These are phyloP conservation scores for Cladosporium cucumerinum DNA, from an alignment of 2,329 filamentous ascomycete species.

Conservation along the genomic window DNA sequence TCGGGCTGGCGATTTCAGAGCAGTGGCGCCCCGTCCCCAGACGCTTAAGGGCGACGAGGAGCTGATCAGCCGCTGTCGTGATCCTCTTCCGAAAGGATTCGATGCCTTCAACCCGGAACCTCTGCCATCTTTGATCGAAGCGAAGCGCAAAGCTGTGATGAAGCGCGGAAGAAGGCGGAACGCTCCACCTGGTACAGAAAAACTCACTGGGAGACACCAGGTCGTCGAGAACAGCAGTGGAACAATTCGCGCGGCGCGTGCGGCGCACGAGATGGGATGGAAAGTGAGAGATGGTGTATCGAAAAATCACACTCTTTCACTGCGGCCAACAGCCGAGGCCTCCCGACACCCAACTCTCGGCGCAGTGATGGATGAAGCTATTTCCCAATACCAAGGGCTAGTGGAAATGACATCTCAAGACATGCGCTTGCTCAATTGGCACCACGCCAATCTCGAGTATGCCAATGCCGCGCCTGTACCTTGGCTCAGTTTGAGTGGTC, in stretches of 20 bases:
- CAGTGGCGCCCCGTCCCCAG: slow-evolving; percentile 66
- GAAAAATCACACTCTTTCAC: slow-evolving; percentile 55
- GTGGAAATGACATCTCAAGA: slow-evolving; percentile 82
- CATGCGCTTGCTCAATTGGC: slow-evolving; percentile 91
- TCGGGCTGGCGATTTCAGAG: slow-evolving; percentile 84
- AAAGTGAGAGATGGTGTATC: slow-evolving; percentile 60
- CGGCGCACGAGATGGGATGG: slow-evolving; percentile 82
- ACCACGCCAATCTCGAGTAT: slow-evolving; percentile 96
- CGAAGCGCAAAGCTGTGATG: slow-evolving; percentile 30
- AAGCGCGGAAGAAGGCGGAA: slow-evolving; percentile 38
- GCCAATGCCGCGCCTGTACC: slow-evolving; percentile 89
- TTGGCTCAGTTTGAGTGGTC: slow-evolving; percentile 80
- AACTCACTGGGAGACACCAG: slow-evolving; percentile 68
- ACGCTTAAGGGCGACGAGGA: slow-evolving; percentile 79
- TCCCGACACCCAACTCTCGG: slow-evolving; percentile 71
- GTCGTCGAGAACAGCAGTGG: slow-evolving; percentile 66
- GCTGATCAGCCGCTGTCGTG: slow-evolving; percentile 76
- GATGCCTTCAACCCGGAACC: slow-evolving; percentile 32
- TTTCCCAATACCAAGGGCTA: slow-evolving; percentile 79
- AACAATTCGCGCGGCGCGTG: slow-evolving; percentile 69
- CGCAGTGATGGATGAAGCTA: slow-evolving; percentile 86
- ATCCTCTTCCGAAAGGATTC: slow-evolving; percentile 51
- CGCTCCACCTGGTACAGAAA: slow-evolving; percentile 53
- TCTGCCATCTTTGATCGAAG: slow-evolving; percentile 27
- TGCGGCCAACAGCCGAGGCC: slow-evolving; percentile 64